phyloP scores from a whole-genome alignment of 2,329 filamentous ascomycete species.

The Colletotrichum phormii region DNA sequence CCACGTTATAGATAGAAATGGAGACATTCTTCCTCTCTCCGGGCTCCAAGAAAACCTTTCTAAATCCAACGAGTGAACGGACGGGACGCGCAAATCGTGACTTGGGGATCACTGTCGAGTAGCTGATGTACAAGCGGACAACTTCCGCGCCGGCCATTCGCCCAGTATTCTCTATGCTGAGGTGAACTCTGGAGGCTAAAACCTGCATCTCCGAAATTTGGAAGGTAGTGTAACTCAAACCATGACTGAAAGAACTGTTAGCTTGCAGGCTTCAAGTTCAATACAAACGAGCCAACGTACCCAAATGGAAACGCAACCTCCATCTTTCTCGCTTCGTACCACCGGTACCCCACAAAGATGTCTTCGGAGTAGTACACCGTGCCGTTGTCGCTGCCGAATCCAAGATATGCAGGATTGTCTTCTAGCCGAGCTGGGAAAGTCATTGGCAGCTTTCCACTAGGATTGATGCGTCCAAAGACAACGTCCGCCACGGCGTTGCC shows the following conservation, averaged over 20 bases:
- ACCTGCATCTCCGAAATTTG: conserved; percentile 57
- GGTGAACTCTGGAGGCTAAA: conserved; percentile 51
- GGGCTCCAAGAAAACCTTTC: conserved; percentile 68
- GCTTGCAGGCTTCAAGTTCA: background rate
- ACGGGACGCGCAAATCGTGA: conserved; percentile 58
- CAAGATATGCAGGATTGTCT: conserved; percentile 77
- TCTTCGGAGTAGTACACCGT: conserved; percentile 78
- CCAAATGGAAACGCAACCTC: conserved; percentile 74
- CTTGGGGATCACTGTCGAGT: conserved; percentile 51
- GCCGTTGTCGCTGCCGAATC: conserved; percentile 73
- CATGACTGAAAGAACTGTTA: conserved; percentile 58
- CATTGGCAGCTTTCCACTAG: conserved; percentile 80
- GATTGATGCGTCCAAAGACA: conserved; percentile 74
- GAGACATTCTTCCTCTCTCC: conserved; percentile 68
- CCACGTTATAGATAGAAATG: conserved; percentile 64
- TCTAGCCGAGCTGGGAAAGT: conserved; percentile 73
- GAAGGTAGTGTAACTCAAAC: conserved; percentile 78
- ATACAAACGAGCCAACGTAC: background rate
- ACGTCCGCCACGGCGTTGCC: conserved; percentile 80
- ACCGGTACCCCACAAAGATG: conserved; percentile 79
- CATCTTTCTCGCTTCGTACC: conserved; percentile 72
- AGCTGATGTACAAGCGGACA: conserved; percentile 59
- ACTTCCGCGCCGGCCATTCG: conserved; percentile 56
- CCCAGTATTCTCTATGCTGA: conserved; percentile 68
- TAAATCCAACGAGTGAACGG: conserved; percentile 69